phyloP scores from a whole-genome alignment of 179 eudicot species.

The Beta corolliflora region DNA sequence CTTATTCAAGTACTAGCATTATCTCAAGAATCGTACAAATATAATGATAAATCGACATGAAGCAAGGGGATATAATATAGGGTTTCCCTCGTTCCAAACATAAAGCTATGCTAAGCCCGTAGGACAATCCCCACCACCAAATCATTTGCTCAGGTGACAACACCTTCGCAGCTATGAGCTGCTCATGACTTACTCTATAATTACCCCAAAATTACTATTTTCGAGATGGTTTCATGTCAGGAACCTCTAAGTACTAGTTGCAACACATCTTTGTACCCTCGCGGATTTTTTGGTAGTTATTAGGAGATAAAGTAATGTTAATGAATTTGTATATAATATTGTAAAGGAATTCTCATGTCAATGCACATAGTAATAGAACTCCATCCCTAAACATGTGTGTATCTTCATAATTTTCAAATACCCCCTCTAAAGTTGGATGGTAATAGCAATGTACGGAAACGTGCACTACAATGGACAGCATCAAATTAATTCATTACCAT shows the following conservation, averaged over 20 bases:
- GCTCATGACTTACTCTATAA: not conserved
- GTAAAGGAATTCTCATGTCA: no score
- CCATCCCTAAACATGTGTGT: not conserved
- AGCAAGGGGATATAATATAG: no score
- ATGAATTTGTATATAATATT: no score
- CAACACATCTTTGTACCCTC: not conserved
- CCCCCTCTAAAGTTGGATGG: no score
- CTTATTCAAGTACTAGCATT: not conserved
- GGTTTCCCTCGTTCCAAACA: not conserved
- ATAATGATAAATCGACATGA: no score
- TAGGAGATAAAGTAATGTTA: no score
- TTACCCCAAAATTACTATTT: not conserved
- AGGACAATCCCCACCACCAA: not conserved
- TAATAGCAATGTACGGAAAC: no score
- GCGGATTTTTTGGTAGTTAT: no score
- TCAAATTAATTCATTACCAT: not conserved
- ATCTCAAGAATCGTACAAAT: not conserved
- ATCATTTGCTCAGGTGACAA: slow-evolving; percentile 11
- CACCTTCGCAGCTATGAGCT: not conserved
- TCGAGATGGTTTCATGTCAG: not conserved
- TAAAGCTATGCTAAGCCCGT: not conserved
- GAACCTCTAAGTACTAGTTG: not conserved
- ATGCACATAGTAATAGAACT: no score
- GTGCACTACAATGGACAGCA: not conserved
- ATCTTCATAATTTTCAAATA: no score